phyloP scores from a whole-genome alignment of 306 rosid species.

The Ormosia semicastrata region DNA sequence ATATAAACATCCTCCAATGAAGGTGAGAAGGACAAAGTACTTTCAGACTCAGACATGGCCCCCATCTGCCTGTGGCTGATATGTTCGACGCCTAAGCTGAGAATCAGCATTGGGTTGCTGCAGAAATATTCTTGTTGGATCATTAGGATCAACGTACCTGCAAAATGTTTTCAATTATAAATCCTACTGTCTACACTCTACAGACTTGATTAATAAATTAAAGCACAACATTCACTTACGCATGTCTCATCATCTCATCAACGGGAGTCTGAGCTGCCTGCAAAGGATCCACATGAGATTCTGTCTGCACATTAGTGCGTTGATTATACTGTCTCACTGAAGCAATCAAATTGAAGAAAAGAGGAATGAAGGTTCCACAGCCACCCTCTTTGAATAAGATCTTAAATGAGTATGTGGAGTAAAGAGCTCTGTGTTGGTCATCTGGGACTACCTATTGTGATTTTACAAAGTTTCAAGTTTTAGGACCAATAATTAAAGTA shows the following conservation, averaged over 20 bases:
- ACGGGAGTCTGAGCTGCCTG: slow-evolving; percentile 97
- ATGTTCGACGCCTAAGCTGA: slow-evolving; percentile 90
- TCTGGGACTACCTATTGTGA: slow-evolving; percentile 75
- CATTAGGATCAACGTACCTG: slow-evolving; percentile 97
- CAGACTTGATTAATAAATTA: not conserved
- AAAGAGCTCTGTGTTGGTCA: slow-evolving; percentile 74
- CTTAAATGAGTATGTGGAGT: slow-evolving; percentile 83
- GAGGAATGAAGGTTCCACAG: slow-evolving; percentile 94
- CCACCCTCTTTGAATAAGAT: slow-evolving; percentile 97
- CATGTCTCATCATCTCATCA: slow-evolving; percentile 97
- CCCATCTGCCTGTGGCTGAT: slow-evolving; percentile 64
- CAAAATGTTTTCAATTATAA: slow-evolving; percentile 32
- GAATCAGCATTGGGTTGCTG: slow-evolving; percentile 89
- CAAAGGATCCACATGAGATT: slow-evolving; percentile 70
- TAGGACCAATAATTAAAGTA: not conserved
- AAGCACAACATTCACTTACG: slow-evolving; percentile 54
- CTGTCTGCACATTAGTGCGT: slow-evolving; percentile 32
- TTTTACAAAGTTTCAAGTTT: not conserved
- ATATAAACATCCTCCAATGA: slow-evolving; percentile 7
- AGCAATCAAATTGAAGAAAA: slow-evolving; percentile 84
- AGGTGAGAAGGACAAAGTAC: not conserved
- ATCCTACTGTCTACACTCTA: not conserved
- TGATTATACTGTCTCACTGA: slow-evolving; percentile 84
- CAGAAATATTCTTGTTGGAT: slow-evolving; percentile 92
- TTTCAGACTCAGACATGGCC: slow-evolving; percentile 29